Conservation (phyloP, 2,329 filamentous ascomycete species). For the Ramularia collo-cygni region DNA sequence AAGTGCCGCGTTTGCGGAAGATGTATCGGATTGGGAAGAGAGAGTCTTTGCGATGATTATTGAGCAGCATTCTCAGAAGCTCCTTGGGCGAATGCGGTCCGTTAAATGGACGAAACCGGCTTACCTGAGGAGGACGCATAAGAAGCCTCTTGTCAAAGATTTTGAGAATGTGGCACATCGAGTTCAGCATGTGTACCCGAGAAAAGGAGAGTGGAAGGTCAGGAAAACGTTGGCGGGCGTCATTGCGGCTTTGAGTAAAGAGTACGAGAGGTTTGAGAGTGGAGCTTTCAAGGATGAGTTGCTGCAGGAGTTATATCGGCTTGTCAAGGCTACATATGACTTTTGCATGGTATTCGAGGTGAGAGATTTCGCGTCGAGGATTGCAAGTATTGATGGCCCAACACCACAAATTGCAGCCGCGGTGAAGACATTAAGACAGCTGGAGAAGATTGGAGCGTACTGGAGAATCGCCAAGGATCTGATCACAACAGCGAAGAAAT, state of each 20-base stretch:
- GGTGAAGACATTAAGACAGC: slow-evolving; percentile 11
- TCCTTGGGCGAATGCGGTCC: slow-evolving; percentile 10
- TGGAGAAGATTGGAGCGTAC: slow-evolving; percentile 12
- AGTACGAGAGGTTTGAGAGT: slow-evolving; percentile 5
- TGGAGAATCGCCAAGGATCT: slow-evolving; percentile 8
- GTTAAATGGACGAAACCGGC: slow-evolving; percentile 9
- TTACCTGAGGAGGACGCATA: slow-evolving; percentile 11
- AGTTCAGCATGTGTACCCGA: slow-evolving; percentile 9
- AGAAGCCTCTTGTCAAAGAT: slow-evolving; percentile 9
- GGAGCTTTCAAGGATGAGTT: neutral
- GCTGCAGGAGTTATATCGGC: neutral
- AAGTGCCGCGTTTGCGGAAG: neutral
- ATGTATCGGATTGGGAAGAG: neutral
- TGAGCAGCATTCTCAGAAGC: slow-evolving; percentile 9
- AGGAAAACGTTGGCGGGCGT: neutral
- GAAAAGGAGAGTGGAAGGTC: slow-evolving; percentile 3
- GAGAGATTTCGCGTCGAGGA: slow-evolving; percentile 2
- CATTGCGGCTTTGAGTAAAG: neutral
- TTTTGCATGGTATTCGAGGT: slow-evolving; percentile 4
- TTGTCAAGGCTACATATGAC: slow-evolving; percentile 5
- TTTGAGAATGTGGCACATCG: slow-evolving; percentile 9
- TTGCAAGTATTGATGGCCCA: slow-evolving; percentile 2
- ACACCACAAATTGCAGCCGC: slow-evolving; percentile 11
- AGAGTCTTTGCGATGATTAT: slow-evolving; percentile 5
- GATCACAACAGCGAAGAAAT: slow-evolving; percentile 1